phyloP scores from a whole-genome alignment of 768 basidiomycete species.

The Fomitopsis pulvina region DNA sequence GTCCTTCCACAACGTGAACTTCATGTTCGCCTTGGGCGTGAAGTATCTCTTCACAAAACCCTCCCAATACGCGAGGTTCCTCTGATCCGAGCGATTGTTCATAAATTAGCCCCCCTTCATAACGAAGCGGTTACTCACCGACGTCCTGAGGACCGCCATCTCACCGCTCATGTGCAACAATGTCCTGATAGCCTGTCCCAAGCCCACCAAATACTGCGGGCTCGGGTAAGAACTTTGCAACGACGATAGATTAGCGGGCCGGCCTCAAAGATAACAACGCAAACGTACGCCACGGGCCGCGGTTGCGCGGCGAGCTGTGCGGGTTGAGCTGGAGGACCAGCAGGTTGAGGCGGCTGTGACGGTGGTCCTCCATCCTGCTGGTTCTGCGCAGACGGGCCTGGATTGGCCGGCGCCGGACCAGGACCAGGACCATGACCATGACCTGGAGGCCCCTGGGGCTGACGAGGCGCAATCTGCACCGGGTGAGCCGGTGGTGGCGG shows the following conservation, averaged over 20 bases:
- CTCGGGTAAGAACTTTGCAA: not conserved
- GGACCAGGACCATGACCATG: not conserved
- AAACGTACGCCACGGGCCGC: not conserved
- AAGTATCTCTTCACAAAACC: conserved; percentile 64
- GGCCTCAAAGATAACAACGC: too few species aligned
- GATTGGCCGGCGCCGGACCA: too few species aligned
- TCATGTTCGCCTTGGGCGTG: conserved; percentile 63
- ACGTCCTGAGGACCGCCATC: conserved; percentile 47
- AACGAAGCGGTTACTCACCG: conserved; percentile 16
- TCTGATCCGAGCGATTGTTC: conserved; percentile 31
- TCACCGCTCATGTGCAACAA: conserved; percentile 66
- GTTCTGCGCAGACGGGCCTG: too few species aligned
- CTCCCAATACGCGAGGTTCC: conserved; percentile 62
- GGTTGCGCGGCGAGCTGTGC: not conserved
- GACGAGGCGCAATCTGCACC: conserved; percentile 11
- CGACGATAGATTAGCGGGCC: not conserved
- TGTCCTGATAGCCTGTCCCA: conserved; percentile 58
- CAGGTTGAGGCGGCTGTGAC: conserved; percentile 4
- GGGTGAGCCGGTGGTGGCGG: conserved; percentile 12
- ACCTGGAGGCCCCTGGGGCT: conserved; percentile 3
- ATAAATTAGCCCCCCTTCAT: not conserved
- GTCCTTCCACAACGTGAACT: conserved; percentile 84
- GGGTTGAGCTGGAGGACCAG: conserved; percentile 2
- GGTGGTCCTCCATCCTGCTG: conserved; percentile 1
- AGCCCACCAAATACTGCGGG: conserved; percentile 29